A percentile compares a stretch with the other conserved stretches of the same genome.
Evolutionary conservation across 805 yeast species (phyloP).

Genomic region (Wickerhamiella qilinensis): DNA sequence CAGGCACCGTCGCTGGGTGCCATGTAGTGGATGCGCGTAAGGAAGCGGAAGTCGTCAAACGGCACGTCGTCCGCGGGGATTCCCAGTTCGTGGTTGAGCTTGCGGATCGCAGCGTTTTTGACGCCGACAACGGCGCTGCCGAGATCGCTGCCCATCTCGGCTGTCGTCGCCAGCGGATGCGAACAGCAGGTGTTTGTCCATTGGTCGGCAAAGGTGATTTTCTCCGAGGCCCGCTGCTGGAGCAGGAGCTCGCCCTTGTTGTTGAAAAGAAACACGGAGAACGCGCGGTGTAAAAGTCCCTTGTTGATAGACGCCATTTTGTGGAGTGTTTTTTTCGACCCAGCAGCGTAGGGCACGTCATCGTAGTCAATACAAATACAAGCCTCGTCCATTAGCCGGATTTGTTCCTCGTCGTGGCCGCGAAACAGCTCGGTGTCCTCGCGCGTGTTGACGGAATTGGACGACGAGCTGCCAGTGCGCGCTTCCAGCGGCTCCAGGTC

Average conservation of each 20-base stretch:
- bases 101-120: slow-evolving; percentile 78
- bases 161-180: slow-evolving; percentile 75
- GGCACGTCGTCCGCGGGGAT: slow-evolving; percentile 46
- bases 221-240: slow-evolving; percentile 93
- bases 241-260: slow-evolving; percentile 57
- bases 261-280: slow-evolving; percentile 86
- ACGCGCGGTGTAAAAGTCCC: slow-evolving; percentile 89
- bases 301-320: slow-evolving; percentile 70
- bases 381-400: slow-evolving; percentile 86
- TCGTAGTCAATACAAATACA: slow-evolving; percentile 85
- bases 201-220: slow-evolving; percentile 89
- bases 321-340: slow-evolving; percentile 73
- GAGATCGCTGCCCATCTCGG: slow-evolving; percentile 59
- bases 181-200: slow-evolving; percentile 99
- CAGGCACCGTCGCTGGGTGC: slow-evolving; percentile 64
- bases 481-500: slow-evolving; percentile 16
- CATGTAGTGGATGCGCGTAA: slow-evolving; percentile 90
- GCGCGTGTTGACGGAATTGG: slow-evolving; percentile 6
- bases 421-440: slow-evolving; percentile 34
- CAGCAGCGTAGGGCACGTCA: slow-evolving; percentile 82
- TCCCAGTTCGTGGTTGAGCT: slow-evolving; percentile 86
- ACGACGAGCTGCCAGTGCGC: slow-evolving; percentile 11
- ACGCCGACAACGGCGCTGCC: slow-evolving; percentile 58
- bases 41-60: slow-evolving; percentile 51
- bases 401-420: slow-evolving; percentile 91